Percentiles rank a stretch among this genome's conserved stretches.
These are phyloP conservation scores for Rhytidiadelphus loreus DNA, from an alignment of 225 moss, liverwort and hornwort species.

Conservation along the genomic window DNA sequence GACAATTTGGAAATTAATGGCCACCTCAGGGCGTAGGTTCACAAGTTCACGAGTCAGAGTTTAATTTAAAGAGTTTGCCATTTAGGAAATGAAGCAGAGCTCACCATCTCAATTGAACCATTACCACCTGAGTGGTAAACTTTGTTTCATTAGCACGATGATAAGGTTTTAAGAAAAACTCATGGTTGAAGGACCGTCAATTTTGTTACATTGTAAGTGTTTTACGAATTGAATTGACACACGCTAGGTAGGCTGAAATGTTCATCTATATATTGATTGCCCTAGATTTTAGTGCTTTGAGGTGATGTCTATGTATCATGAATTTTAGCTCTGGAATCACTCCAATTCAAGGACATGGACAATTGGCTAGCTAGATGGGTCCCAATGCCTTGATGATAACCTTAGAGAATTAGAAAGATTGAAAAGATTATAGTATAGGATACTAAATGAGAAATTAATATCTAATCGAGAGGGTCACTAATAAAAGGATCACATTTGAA, in stretches of 20 bases:
- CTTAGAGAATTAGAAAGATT: neutral
- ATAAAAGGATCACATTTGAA: neutral
- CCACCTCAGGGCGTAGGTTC: neutral
- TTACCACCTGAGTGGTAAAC: neutral
- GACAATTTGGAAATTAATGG: neutral
- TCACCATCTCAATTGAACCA: neutral
- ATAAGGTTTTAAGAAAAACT: too few relatives aligned
- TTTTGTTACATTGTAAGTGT: neutral
- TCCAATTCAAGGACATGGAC: neutral
- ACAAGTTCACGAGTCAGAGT: neutral
- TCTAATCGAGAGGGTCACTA: accelerated
- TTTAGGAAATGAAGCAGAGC: too few relatives aligned
- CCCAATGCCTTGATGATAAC: neutral
- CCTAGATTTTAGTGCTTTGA: neutral
- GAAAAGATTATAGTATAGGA: neutral
- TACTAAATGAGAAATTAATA: neutral
- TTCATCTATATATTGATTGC: neutral
- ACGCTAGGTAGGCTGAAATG: neutral
- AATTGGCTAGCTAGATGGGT: neutral
- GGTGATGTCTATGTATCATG: neutral
- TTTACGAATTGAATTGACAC: neutral
- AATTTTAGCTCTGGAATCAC: neutral
- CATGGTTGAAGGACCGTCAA: neutral
- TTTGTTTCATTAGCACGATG: neutral
- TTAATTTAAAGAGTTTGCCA: neutral